Base-by-base conservation (phyloP, 176 grass and related monocot genomes). In the Cocos nucifera region DNA sequence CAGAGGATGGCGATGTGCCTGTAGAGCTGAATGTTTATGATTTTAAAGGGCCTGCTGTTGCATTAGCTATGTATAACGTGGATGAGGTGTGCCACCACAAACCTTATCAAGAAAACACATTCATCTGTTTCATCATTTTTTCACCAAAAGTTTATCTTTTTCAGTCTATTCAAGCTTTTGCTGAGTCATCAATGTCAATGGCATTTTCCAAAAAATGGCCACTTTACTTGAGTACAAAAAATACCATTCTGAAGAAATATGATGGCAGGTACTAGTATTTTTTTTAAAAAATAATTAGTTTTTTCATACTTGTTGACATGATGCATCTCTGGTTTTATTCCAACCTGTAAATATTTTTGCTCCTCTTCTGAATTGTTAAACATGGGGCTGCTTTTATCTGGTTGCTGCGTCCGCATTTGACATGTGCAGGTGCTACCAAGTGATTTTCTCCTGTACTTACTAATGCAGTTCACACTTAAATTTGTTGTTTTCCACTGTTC, bases 161-260 rank as follows among this genome's bases (percentile, higher is more conserved):
- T 73, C 65, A 97, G 92, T 97, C 92, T 58, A 88, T 97, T 67
- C 77, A 66, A 69, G 80, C 87, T 73, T 97, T 97, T 66, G 92
- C 92, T 64, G 93, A 88, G 60, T 87, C 93, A 15, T 91, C 93
- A 39, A 88, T 97, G 93, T 73, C 82, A 58, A 92, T 90, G 79
- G 87, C 87, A 44, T 73, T 80, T 60, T 70, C 82, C 30, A 97
- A 92, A 63, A 85, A 72, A 53, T 97, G 84, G 84, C 93, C 87
- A 23, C 84, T 97, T 74, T 97, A 97, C 58, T 79, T 97, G 51
- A 97, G 84, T 66, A 97, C 93, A 18, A 97, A 97, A 54, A 97
- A 97, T 54, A 97, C 93, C 22, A 97, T 97, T 70, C 71, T 97
- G 0, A 97, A 91, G 29, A 92, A 83, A 67, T 97, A 97, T 53